These are phyloP conservation scores for Senna siamea DNA, from an alignment of 306 rosid genomes.

Conservation along the genomic window DNA sequence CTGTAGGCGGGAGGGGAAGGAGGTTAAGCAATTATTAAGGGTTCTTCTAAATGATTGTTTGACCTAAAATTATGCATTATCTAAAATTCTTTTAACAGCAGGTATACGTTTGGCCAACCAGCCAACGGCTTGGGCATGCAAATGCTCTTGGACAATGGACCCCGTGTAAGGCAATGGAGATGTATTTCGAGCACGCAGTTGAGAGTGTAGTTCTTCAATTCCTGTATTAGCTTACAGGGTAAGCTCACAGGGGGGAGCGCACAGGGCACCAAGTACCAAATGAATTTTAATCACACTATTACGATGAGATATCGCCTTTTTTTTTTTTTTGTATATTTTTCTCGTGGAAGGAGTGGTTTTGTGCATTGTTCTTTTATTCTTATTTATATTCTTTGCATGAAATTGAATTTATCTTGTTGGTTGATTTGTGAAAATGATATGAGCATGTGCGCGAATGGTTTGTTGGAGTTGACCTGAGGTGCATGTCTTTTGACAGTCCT, in stretches of 20 bases:
- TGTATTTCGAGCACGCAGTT: slow-evolving; percentile 81
- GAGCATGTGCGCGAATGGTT: slow-evolving; percentile 40
- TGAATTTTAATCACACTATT: slow-evolving; percentile 39
- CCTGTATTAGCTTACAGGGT: slow-evolving; percentile 32
- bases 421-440: slow-evolving; percentile 46
- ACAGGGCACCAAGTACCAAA: slow-evolving; percentile 11
- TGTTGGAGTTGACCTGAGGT: slow-evolving; percentile 46
- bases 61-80: slow-evolving; percentile 25
- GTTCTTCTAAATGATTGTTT: not conserved
- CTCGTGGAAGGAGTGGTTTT: slow-evolving; percentile 51
- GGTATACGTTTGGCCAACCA: slow-evolving; percentile 74
- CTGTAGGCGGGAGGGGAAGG: not conserved
- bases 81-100: slow-evolving; percentile 46
- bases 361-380: slow-evolving; percentile 57
- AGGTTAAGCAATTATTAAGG: not conserved
- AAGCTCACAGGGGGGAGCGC: slow-evolving; percentile 28
- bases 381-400: slow-evolving; percentile 29
- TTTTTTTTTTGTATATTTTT: slow-evolving; percentile 40
- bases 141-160: slow-evolving; percentile 74
- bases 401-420: slow-evolving; percentile 56
- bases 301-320: slow-evolving; percentile 16
- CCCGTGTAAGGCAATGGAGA: slow-evolving; percentile 68
- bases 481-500: slow-evolving; percentile 39
- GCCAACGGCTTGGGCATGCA: slow-evolving; percentile 65
- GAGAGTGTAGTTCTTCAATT: slow-evolving; percentile 41